Evolutionary conservation across 1,139 yeast species (phyloP).

Genomic region (Candida sp.): DNA sequence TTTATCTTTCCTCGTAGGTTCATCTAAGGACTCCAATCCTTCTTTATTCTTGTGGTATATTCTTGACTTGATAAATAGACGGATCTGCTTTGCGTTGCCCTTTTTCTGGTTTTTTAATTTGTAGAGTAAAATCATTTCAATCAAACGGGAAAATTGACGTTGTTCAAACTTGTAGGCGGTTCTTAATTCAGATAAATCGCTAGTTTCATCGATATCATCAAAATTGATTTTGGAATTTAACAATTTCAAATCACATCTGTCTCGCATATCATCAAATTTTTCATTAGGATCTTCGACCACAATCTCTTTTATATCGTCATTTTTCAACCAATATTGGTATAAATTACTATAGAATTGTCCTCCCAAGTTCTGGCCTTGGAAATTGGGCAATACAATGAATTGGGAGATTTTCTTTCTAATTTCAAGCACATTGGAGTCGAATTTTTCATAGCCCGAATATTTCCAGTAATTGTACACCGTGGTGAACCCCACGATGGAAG

Average conservation of each 20-base stretch:
- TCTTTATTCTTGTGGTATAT: constrained; percentile 77
- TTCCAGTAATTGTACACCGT: constrained; percentile 87
- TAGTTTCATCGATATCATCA: constrained; percentile 19
- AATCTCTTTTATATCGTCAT: constrained; percentile 59
- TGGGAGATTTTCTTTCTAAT: constrained; percentile 82
- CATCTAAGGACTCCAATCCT: constrained; percentile 65
- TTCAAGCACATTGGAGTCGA: constrained; percentile 47
- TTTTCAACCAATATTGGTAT: constrained; percentile 51
- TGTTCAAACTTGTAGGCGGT: constrained; percentile 58
- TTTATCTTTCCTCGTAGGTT: constrained; percentile 59
- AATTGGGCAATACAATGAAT: constrained; percentile 78
- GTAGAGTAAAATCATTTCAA: constrained; percentile 71
- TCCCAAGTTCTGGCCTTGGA: constrained; percentile 72
- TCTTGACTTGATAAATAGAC: constrained; percentile 68
- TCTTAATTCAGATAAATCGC: constrained; percentile 43
- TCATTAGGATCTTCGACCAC: constrained; percentile 97
- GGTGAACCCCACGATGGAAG: constrained; percentile 67
- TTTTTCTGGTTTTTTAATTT: constrained; percentile 27
- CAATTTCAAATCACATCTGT: constrained; percentile 69
- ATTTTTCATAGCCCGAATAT: constrained; percentile 54
- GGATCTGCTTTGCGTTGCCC: constrained; percentile 32
- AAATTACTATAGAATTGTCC: constrained; percentile 57
- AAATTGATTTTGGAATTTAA: constrained; percentile 27
- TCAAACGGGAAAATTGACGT: constrained; percentile 72
- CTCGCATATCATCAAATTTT: constrained; percentile 87